phyloP scores from a whole-genome alignment of 305 asterid genomes.

The Fraxinus ornus region DNA sequence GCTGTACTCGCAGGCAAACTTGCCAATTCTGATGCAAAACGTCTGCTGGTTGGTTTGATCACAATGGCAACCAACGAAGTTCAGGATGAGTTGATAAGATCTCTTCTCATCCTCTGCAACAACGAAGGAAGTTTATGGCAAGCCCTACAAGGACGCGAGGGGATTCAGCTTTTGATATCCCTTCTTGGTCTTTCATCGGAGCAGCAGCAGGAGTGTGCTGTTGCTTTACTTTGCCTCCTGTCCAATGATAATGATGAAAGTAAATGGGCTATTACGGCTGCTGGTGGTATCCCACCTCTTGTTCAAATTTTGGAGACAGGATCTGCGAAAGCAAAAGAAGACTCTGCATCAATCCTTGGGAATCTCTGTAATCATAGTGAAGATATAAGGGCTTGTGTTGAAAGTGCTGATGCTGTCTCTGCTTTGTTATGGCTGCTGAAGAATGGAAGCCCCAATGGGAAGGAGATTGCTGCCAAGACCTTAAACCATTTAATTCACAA shows the following conservation, averaged over 20 bases:
- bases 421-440: constrained; percentile 95
- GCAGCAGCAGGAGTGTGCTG: constrained; percentile 99
- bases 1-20: constrained; percentile 69
- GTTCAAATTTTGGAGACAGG: constrained; percentile 98
- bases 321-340: constrained; percentile 97
- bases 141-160: constrained; percentile 98
- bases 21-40: constrained; percentile 91
- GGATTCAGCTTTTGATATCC: constrained; percentile 92
- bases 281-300: constrained; percentile 99
- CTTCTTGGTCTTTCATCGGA: constrained; percentile 99
- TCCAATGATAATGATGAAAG: constrained; percentile 95
- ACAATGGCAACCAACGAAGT: constrained; percentile 94
- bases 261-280: constrained; percentile 99
- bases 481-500: constrained; percentile 96
- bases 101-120: constrained; percentile 87
- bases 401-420: constrained; percentile 99
- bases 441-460: constrained; percentile 94
- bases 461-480: constrained; percentile 96
- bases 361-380: constrained; percentile 99
- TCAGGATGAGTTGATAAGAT: constrained; percentile 86
- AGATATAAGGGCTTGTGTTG: constrained; percentile 99
- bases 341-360: constrained; percentile 95
- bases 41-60: constrained; percentile 87
- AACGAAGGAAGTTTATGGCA: constrained; percentile 91
- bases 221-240: constrained; percentile 88